Evolutionary conservation across 2,329 filamentous ascomycete genomes (phyloP), one percentile per base, ranked within the genome.

Genomic region (Fulvia fulva): DNA sequence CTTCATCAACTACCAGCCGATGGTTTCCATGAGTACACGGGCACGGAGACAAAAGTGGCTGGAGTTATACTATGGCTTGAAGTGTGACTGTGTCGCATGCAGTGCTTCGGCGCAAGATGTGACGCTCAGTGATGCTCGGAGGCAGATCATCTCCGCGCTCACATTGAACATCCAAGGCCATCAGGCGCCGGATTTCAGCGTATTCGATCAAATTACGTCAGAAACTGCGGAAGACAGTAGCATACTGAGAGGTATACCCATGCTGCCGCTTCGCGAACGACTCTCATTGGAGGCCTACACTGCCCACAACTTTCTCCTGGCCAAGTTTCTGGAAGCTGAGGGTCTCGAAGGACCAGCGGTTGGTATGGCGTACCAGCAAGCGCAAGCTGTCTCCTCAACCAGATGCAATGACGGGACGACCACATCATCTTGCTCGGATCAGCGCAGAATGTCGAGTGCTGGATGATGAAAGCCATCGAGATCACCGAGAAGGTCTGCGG

Each of bases 1-100:
- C 28, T 82, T 78, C 63, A 82, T 87, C 58, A 82, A 83, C 2
- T 88, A 88, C 66, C 16, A 9, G 30, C 30, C 30, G 30, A 9
- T 34, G 30, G 8, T 34, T 11, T 9, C 30, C 9, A 34, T 34
- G 30, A 34, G 30, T 34, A 3, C 30, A 34, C 30, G 30, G 16
- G 30, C 30, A 9, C 30, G 30, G 2, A 34, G 30, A 34, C 30
- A 34, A 14, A 34, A 34, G 6, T 3, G 30, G 30, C 30, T 34
- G 30, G 16, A 34, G 16, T 9, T 34, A 34, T 34, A 34, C 8
- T 34, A 34, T 9, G 30, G 30, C 9, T 14, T 34, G 9, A 14
- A 34, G 9, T 34, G 30, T 14, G 3, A 9, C 16, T 34, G 30
- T 14, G 30, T 34, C 16, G 30, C 30, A 8, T 34, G 30, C 30